These are phyloP conservation scores for Pezicula rhizophila DNA, from an alignment of 2,329 filamentous ascomycete genomes.

Conservation along the genomic window DNA sequence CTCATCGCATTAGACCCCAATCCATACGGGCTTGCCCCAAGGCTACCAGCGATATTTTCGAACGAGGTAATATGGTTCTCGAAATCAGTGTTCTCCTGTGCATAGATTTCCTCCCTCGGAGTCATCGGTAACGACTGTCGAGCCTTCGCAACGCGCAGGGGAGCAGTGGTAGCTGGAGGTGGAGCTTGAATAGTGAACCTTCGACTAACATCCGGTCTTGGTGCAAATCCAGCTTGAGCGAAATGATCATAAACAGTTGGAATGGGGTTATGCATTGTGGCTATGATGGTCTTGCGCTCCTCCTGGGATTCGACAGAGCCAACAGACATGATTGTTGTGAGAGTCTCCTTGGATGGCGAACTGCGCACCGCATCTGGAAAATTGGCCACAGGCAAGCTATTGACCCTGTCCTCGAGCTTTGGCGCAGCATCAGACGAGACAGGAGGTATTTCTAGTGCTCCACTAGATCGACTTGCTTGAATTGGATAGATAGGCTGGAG, in stretches of 20 bases:
- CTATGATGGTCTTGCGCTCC: slow-evolving; percentile 13
- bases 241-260: slow-evolving; percentile 16
- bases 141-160: not conserved
- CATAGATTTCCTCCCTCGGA: not conserved
- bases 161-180: not conserved
- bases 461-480: slow-evolving; percentile 10
- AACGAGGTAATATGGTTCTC: too few species aligned
- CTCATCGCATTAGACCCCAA: not conserved
- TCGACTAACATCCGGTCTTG: slow-evolving; percentile 5
- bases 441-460: slow-evolving; percentile 1
- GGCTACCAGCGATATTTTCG: too few species aligned
- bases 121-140: not conserved
- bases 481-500: slow-evolving; percentile 15
- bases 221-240: slow-evolving; percentile 6
- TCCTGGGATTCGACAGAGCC: slow-evolving; percentile 20
- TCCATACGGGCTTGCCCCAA: not conserved
- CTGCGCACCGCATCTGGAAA: slow-evolving; percentile 19
- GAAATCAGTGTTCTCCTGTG: too few species aligned
- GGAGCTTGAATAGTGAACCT: slow-evolving; percentile 2
- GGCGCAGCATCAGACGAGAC: slow-evolving; percentile 10
- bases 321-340: slow-evolving; percentile 23
- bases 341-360: slow-evolving; percentile 20
- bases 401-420: slow-evolving; percentile 15
- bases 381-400: slow-evolving; percentile 13
- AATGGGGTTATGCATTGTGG: slow-evolving; percentile 15